phyloP scores from a whole-genome alignment of 2,329 filamentous ascomycete genomes.

The Trichoderma simmonsii region DNA sequence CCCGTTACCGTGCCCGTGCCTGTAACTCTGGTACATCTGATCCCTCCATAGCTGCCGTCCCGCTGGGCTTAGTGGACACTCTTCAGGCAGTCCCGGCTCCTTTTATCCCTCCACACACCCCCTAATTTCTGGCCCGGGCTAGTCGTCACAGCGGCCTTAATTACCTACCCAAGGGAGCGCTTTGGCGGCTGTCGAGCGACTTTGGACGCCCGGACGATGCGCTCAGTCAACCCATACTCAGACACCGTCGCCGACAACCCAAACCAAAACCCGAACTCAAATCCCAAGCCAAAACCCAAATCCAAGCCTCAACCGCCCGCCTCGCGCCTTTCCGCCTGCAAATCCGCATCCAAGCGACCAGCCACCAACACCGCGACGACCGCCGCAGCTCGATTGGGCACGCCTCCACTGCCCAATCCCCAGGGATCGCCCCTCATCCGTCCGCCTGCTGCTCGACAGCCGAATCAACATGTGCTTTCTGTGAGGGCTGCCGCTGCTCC shows the following conservation, averaged over 20 bases:
- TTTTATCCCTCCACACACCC: slow-evolving; percentile 17
- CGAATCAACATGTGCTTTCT: slow-evolving; percentile 29
- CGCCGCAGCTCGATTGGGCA: background rate
- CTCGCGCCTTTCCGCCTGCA: slow-evolving; percentile 8
- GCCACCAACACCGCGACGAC: background rate
- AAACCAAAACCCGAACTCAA: background rate
- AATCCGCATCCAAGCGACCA: background rate
- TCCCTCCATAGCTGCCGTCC: slow-evolving; percentile 4
- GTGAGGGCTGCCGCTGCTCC: slow-evolving; percentile 17
- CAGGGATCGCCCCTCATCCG: slow-evolving; percentile 18
- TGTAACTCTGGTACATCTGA: background rate
- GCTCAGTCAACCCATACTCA: slow-evolving; percentile 18
- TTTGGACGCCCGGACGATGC: slow-evolving; percentile 15
- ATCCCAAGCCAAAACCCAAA: background rate
- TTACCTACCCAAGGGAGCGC: slow-evolving; percentile 8
- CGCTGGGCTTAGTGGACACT: background rate
- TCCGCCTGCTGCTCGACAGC: slow-evolving; percentile 21
- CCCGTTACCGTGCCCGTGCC: background rate
- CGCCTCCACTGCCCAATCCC: slow-evolving; percentile 4
- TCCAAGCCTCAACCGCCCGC: background rate
- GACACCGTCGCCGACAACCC: slow-evolving; percentile 12
- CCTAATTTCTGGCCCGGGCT: slow-evolving; percentile 16
- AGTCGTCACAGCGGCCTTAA: slow-evolving; percentile 10
- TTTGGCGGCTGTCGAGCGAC: background rate
- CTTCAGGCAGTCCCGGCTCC: slow-evolving; percentile 13